Percentiles rank a stretch among this genome's conserved stretches.
Conservation (phyloP, 352 stramenopile species). For the Pythium phragmitis region DNA sequence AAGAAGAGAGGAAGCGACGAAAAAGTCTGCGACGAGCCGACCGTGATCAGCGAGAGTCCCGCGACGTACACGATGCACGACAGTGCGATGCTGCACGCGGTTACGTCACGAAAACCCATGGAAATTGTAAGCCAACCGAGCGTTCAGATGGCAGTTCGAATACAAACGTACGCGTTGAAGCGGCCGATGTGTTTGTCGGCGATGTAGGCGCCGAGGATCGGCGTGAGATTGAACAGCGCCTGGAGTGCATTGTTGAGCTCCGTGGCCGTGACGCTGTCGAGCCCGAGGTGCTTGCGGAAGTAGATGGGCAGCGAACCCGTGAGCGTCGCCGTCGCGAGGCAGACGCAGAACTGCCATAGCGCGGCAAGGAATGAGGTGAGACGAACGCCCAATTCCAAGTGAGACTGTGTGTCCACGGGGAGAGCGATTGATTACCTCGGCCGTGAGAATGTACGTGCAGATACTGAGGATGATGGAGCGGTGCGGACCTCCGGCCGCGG, state of each 20-base stretch:
- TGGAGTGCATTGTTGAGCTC: constrained; percentile 87
- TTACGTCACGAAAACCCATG: background rate
- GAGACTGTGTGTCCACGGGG: background rate
- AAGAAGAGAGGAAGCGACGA: constrained; percentile 74
- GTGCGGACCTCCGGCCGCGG: constrained; percentile 18
- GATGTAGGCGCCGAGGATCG: constrained; percentile 78
- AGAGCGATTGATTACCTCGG: constrained; percentile 38
- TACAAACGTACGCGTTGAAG: constrained; percentile 57
- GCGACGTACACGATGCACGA: constrained; percentile 76
- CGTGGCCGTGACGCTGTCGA: constrained; percentile 78
- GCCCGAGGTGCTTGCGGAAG: constrained; percentile 82
- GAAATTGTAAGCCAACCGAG: too few species aligned
- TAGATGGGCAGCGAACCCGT: constrained; percentile 85
- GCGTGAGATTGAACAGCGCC: constrained; percentile 83
- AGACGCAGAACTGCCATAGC: constrained; percentile 65
- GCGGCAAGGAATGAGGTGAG: constrained; percentile 1
- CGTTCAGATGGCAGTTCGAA: background rate
- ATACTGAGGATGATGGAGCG: constrained; percentile 84
- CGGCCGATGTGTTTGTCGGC: constrained; percentile 77
- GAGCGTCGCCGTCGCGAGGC: constrained; percentile 79
- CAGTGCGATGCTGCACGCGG: constrained; percentile 52
- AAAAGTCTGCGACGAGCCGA: constrained; percentile 52
- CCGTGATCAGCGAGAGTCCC: constrained; percentile 67
- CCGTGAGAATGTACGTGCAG: constrained; percentile 88
- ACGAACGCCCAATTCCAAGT: background rate